These are phyloP conservation scores for Patellaria atrata DNA, from an alignment of 495 filamentous ascomycete genomes.

Conservation along the genomic window DNA sequence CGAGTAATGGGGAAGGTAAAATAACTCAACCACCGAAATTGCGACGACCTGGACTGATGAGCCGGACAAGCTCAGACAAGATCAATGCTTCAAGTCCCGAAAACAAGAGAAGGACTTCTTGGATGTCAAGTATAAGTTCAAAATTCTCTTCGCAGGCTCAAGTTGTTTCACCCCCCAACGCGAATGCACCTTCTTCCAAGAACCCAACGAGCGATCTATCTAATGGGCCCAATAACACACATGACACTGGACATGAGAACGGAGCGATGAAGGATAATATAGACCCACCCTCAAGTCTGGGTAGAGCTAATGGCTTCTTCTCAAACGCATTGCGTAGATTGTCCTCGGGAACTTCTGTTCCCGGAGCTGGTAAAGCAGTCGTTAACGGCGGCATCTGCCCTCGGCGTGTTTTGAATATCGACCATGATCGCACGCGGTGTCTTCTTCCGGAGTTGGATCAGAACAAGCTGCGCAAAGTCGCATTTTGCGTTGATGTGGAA, in stretches of 20 bases:
- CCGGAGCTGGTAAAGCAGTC: conserved; percentile 32
- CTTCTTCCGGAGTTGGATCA: conserved; percentile 64
- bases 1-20: conserved; percentile 17
- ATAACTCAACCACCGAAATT: conserved; percentile 16
- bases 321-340: conserved; percentile 68
- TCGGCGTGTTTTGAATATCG: conserved; percentile 72
- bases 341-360: conserved; percentile 39
- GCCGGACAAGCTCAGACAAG: conserved; percentile 6
- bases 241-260: conserved; percentile 4
- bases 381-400: conserved; percentile 45
- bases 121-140: conserved; percentile 84
- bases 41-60: conserved; percentile 27
- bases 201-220: conserved; percentile 9
- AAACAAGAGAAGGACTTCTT: conserved; percentile 69
- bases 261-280: conserved; percentile 26
- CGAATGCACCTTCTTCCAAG: conserved; percentile 9
- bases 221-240: conserved; percentile 10
- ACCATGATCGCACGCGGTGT: conserved; percentile 64
- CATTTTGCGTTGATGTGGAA: conserved; percentile 95
- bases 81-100: conserved; percentile 8
- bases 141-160: conserved; percentile 64
- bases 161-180: conserved; percentile 10
- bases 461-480: conserved; percentile 68
- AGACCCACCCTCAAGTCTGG: conserved; percentile 35
- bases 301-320: no score